phyloP scores from a whole-genome alignment of 2,329 filamentous ascomycete genomes.

The Cladosporium halotolerans region DNA sequence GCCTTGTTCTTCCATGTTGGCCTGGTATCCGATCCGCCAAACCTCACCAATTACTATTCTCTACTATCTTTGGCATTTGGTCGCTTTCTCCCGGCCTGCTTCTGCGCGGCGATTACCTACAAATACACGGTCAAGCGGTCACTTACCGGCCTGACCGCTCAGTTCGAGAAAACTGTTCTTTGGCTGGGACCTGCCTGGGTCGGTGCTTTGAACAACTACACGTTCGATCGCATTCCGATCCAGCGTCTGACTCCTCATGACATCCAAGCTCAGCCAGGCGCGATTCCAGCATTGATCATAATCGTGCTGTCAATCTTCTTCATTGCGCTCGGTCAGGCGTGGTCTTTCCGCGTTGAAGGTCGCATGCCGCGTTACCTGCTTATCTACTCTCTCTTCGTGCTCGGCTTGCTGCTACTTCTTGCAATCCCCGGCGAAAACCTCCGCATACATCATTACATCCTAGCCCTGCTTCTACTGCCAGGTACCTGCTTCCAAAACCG shows the following conservation, averaged over 20 bases:
- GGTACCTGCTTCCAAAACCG: constrained; percentile 86
- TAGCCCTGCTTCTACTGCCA: constrained; percentile 77
- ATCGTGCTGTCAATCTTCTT: constrained; percentile 65
- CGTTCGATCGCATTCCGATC: constrained; percentile 89
- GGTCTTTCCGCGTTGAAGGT: constrained; percentile 79
- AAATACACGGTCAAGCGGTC: constrained; percentile 71
- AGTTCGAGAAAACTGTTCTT: constrained; percentile 81
- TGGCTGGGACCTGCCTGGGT: constrained; percentile 91
- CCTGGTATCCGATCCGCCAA: constrained; percentile 80
- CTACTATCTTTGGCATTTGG: constrained; percentile 74
- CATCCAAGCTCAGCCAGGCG: constrained; percentile 80
- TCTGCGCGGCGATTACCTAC: constrained; percentile 83
- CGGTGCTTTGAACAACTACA: constrained; percentile 88
- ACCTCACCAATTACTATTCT: constrained; percentile 57
- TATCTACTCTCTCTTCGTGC: constrained; percentile 65
- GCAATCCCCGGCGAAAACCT: constrained; percentile 70
- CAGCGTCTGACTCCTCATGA: constrained; percentile 87
- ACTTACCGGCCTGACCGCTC: constrained; percentile 66
- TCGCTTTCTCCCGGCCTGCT: constrained; percentile 78
- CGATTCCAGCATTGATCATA: constrained; percentile 70
- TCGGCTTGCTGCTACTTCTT: constrained; percentile 63
- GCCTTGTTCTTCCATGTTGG: constrained; percentile 86
- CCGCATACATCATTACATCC: constrained; percentile 90
- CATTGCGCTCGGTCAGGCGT: constrained; percentile 70
- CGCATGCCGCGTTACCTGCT: constrained; percentile 70